Evolutionary conservation across 1,284 basidiomycete species (phyloP), one percentile per base, ranked within the genome.

Genomic region (Rhodotorula sp.): DNA sequence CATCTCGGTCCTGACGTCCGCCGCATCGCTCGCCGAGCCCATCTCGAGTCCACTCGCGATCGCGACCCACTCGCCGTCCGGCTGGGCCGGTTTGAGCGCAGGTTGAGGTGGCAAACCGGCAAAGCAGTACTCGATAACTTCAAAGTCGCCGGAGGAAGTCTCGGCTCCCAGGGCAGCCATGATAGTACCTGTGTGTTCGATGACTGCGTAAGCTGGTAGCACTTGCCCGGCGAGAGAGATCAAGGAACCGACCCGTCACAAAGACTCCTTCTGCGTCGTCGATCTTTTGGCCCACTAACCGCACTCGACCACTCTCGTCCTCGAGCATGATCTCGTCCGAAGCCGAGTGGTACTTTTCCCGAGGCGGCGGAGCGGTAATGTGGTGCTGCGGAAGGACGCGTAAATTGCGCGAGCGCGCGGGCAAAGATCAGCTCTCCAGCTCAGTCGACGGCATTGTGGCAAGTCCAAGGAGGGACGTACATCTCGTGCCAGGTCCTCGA

Each of bases 251-350:
- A 82, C 82, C 93, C 2, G 94, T 97, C 1, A 97, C 92, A 16
- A 97, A 84, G 49, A 85, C 81, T 61, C 85, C 87, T 56, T 80
- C 83, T 16, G 73, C 63, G 1, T 73, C 58, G 55, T 77, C 75
- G 10, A 85, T 81, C 10, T 79, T 77, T 0, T 89, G 86, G 1
- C 97, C 97, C 0, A 95, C 90, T 3, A 99, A 86, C 60, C 87
- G 86, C 59, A 99, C 90, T 47, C 95, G 87, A 2, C 95, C 95
- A 8, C 90, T 92, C 81, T 97, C 95, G 81, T 99, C 95, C 82
- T 99, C 95, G 3, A 99, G 85, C 86, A 92, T 93, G 26, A 97
- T 82, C 69, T 84, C 86, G 80, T 99, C 95, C 60, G 89, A 87
- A 0, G 85, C 83, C 1, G 92, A 93, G 77, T 86, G 88, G 79